Evolutionary conservation across 495 filamentous ascomycete genomes (phyloP).

Genomic region (Podospora bellae-mahoneyi): DNA sequence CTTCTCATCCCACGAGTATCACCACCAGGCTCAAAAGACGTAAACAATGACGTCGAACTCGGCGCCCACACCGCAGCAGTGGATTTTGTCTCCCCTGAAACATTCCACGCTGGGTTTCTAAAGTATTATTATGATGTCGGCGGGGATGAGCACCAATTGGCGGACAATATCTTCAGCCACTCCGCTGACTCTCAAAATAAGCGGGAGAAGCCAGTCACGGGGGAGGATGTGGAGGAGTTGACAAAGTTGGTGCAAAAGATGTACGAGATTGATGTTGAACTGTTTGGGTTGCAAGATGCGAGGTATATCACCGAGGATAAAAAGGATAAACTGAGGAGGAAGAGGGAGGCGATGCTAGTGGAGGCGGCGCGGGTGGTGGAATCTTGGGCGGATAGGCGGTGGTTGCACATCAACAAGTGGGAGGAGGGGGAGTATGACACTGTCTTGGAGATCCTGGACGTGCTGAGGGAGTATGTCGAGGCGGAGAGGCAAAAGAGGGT

Average conservation of each 20-base stretch:
- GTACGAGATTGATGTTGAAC: conserved; percentile 1
- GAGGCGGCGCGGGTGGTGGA: conserved; percentile 2
- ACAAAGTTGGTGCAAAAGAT: neutral
- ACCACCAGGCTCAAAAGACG: neutral
- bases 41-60: neutral
- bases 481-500: neutral
- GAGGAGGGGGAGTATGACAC: neutral
- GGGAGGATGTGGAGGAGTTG: neutral
- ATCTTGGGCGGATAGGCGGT: neutral
- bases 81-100: neutral
- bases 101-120: neutral
- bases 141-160: neutral
- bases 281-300: conserved; percentile 1
- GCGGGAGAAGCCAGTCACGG: neutral
- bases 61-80: neutral
- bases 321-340: neutral
- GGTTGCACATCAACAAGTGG: neutral
- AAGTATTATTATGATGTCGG: neutral
- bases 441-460: neutral
- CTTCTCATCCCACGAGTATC: neutral
- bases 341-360: neutral
- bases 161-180: neutral
- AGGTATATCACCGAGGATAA: neutral
- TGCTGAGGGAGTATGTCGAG: conserved; percentile 1
- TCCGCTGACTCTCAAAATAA: neutral